Conservation (phyloP, 352 stramenopile genomes). For the Stramenopiles sp. region DNA sequence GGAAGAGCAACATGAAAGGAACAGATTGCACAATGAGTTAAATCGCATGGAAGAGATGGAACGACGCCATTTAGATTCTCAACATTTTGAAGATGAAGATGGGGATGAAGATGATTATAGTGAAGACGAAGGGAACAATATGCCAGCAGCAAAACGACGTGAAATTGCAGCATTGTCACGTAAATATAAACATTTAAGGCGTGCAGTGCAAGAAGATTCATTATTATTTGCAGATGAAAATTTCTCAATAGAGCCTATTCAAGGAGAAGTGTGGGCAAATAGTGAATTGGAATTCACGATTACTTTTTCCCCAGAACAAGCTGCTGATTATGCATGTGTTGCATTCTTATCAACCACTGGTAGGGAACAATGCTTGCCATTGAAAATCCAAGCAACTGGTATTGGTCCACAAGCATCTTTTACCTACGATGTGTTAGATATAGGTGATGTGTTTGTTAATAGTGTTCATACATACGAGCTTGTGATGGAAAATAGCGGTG, state of each 20-base stretch:
- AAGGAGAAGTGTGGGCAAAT: conserved; percentile 68
- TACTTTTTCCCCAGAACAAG: conserved; percentile 54
- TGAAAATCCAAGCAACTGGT: conserved; percentile 59
- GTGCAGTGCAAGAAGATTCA: conserved; percentile 55
- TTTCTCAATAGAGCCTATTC: conserved; percentile 62
- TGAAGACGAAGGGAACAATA: conserved; percentile 10
- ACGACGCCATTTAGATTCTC: conserved; percentile 17
- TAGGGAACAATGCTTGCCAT: conserved; percentile 53
- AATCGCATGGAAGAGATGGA: conserved; percentile 52
- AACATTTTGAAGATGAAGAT: background rate
- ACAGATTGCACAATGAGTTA: conserved; percentile 52
- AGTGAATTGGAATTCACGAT: conserved; percentile 68
- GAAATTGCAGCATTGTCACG: conserved; percentile 35
- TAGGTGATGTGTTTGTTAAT: conserved; percentile 81
- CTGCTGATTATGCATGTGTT: conserved; percentile 45
- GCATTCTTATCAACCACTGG: conserved; percentile 69
- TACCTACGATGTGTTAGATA: conserved; percentile 73
- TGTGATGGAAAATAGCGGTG: conserved; percentile 71
- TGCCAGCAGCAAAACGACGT: conserved; percentile 1
- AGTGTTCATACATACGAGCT: conserved; percentile 59
- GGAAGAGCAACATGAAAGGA: conserved; percentile 53
- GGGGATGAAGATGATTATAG: background rate
- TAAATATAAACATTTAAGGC: conserved; percentile 69
- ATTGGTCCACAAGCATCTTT: conserved; percentile 75
- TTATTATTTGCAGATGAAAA: conserved; percentile 83